phyloP scores from a whole-genome alignment of 345 rosid species.

The Citrus unshiu region DNA sequence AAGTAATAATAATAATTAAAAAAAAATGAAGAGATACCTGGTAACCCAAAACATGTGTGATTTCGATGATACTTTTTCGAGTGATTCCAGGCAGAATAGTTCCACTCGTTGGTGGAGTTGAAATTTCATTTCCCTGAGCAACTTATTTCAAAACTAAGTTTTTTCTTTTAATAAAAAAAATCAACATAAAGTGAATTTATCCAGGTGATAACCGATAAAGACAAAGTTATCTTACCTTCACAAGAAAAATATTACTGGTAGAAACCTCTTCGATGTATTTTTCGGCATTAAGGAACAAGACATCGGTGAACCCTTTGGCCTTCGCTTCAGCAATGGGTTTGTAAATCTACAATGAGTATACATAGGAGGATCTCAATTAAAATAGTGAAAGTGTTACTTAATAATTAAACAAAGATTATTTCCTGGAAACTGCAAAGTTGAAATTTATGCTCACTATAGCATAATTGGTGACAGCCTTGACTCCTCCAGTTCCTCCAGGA shows the following conservation, averaged over 20 bases:
- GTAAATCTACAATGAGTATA: slow-evolving; percentile 27
- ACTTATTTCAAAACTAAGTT: not conserved
- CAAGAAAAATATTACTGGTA: slow-evolving; percentile 53
- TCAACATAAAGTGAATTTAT: not conserved
- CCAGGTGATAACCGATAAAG: not conserved
- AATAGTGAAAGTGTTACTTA: not conserved
- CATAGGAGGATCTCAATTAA: not conserved
- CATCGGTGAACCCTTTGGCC: slow-evolving; percentile 60
- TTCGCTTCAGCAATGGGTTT: slow-evolving; percentile 49
- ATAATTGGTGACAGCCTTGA: slow-evolving; percentile 60
- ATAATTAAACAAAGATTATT: not conserved
- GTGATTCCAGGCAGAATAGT: slow-evolving; percentile 52
- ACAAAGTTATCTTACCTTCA: slow-evolving; percentile 38
- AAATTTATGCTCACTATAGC: slow-evolving; percentile 42
- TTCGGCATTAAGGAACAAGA: slow-evolving; percentile 54
- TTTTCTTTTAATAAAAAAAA: not conserved
- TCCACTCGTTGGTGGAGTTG: slow-evolving; percentile 39
- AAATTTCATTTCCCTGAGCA: slow-evolving; percentile 34
- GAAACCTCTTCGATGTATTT: slow-evolving; percentile 64
- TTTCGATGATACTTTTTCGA: slow-evolving; percentile 40
- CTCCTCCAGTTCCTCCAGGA: slow-evolving; percentile 61
- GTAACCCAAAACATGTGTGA: slow-evolving; percentile 15
- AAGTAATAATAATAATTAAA: too few relatives aligned
- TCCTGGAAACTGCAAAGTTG: not conserved
- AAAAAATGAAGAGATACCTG: slow-evolving; percentile 2